A percentile compares a stretch with the other conserved stretches of the same genome.
These are phyloP conservation scores for Aurifilum marmelostoma DNA, from an alignment of 2,329 filamentous ascomycete genomes.

Conservation along the genomic window DNA sequence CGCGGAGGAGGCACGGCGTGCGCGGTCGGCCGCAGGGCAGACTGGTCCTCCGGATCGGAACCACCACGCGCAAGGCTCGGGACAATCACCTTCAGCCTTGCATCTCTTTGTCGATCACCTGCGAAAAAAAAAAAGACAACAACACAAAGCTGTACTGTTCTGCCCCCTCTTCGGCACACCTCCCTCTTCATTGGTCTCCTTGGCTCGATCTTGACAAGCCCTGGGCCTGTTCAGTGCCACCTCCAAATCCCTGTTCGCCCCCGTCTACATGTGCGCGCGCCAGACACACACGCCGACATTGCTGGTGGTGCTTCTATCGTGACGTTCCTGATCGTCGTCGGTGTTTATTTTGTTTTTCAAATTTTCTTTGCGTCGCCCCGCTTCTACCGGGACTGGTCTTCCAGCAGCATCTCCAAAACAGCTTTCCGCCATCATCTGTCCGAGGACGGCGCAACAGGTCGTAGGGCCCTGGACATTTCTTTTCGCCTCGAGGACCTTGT, in stretches of 20 bases:
- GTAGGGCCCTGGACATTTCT: not conserved
- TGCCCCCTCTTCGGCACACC: not conserved
- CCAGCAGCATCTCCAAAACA: not conserved
- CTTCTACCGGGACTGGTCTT: not conserved
- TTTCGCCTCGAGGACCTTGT: conserved; percentile 2
- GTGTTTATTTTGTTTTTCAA: not conserved
- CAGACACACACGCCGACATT: not conserved
- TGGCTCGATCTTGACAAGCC: not conserved
- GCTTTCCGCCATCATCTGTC: too few relatives aligned
- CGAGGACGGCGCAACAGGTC: not conserved
- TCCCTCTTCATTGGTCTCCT: not conserved
- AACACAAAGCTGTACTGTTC: not conserved
- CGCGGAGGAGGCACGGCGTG: conserved; percentile 16
- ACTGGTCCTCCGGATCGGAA: not conserved
- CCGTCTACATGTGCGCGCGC: not conserved
- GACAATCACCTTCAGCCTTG: conserved; percentile 7
- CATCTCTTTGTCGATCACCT: not conserved
- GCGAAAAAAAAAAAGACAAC: not conserved
- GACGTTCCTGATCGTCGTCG: not conserved
- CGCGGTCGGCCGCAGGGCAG: conserved; percentile 14
- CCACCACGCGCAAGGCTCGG: not conserved
- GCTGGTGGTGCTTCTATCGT: not conserved
- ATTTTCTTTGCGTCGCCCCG: not conserved
- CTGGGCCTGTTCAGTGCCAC: not conserved
- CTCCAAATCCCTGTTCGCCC: not conserved